Evolutionary conservation across 176 grass and related monocot species (phyloP).

Genomic region (Oryza brachyantha): DNA sequence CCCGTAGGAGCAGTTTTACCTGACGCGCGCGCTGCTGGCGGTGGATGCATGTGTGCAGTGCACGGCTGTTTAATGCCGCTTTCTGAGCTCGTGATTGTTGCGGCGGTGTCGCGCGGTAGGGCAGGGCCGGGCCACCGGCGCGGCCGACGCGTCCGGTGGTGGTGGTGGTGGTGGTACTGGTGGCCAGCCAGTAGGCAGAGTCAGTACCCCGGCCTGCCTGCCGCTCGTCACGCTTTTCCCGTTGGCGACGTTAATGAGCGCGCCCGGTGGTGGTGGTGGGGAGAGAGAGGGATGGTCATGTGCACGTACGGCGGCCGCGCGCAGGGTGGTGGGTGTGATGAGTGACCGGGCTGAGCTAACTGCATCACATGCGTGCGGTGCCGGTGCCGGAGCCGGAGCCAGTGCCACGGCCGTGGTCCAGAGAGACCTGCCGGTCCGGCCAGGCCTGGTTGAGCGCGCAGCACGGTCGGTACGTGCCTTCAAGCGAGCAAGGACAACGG

Average conservation of each 20-base stretch:
- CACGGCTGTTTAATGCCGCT: not conserved
- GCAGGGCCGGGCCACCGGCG: not conserved
- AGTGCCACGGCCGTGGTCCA: constrained; percentile 1
- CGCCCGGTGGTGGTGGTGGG: not conserved
- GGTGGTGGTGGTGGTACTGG: too few relatives aligned
- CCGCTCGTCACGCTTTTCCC: constrained; percentile 18
- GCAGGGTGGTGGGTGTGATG: not conserved
- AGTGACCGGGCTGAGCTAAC: not conserved
- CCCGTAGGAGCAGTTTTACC: constrained; percentile 7
- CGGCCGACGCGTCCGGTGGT: not conserved
- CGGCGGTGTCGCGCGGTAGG: not conserved
- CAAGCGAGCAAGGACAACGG: constrained; percentile 15
- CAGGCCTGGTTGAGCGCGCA: not conserved
- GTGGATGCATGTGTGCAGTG: not conserved
- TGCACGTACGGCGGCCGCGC: not conserved
- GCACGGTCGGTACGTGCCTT: not conserved
- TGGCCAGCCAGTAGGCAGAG: too few relatives aligned
- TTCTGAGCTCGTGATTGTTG: not conserved
- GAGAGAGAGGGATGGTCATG: not conserved
- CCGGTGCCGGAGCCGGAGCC: too few relatives aligned
- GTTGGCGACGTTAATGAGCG: constrained; percentile 19
- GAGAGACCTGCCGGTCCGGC: not conserved
- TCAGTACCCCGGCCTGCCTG: not conserved
- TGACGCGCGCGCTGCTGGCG: not conserved
- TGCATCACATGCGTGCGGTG: not conserved